Conservation (phyloP, 2,329 filamentous ascomycete genomes). For the Colletotrichum chlorophyti region DNA sequence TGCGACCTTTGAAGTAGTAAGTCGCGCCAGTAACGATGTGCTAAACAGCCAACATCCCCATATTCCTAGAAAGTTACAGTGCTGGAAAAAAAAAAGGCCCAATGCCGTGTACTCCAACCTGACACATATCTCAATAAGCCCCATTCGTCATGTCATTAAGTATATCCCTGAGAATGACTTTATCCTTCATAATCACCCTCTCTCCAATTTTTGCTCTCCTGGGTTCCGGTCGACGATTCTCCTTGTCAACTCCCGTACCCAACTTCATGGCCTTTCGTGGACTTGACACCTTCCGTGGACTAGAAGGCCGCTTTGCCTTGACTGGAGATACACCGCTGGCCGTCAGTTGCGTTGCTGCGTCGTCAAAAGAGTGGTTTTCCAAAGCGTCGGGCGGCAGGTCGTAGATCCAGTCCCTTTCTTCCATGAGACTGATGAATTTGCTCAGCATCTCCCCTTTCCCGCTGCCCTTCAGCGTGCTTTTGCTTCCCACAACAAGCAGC, state of each 20-base stretch:
- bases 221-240: conserved; percentile 56
- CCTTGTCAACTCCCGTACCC: conserved; percentile 43
- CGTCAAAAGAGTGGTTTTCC: conserved; percentile 73
- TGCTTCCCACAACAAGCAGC: conserved; percentile 85
- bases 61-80: conserved; percentile 8
- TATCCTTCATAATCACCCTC: conserved; percentile 68
- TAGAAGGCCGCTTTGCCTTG: conserved; percentile 2
- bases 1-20: no score
- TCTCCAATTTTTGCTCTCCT: conserved; percentile 65
- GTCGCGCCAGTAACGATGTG: background rate
- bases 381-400: conserved; percentile 71
- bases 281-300: conserved; percentile 1
- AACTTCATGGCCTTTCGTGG: conserved; percentile 15
- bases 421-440: conserved; percentile 79
- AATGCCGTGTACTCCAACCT: conserved; percentile 17
- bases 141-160: conserved; percentile 71
- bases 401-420: conserved; percentile 79
- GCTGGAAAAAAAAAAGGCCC: background rate
- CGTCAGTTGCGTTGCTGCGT: conserved; percentile 57
- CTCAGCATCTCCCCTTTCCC: conserved; percentile 78
- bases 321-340: conserved; percentile 33
- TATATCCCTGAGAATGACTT: conserved; percentile 77
- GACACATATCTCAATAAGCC: conserved; percentile 39
- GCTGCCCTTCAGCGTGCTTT: conserved; percentile 76
- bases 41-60: background rate